These are phyloP conservation scores for Xylaria castorea DNA, from an alignment of 495 filamentous ascomycete genomes.

Conservation along the genomic window DNA sequence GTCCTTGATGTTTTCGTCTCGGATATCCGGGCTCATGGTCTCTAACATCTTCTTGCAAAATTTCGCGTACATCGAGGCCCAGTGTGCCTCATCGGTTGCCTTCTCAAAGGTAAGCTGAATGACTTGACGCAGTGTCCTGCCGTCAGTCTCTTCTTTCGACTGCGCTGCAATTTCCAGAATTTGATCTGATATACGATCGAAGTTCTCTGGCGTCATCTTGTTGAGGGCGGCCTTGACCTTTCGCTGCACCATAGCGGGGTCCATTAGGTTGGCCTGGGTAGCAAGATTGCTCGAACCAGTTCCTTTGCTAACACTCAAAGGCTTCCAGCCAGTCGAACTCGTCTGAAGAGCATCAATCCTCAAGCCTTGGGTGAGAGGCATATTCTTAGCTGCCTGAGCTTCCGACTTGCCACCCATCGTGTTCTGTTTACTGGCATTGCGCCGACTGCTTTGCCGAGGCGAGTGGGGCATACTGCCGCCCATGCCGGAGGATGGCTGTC, in stretches of 20 bases:
- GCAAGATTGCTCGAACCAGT: conserved; percentile 47
- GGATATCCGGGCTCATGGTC: conserved; percentile 93
- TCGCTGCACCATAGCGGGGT: conserved; percentile 93
- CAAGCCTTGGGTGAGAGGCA: conserved; percentile 84
- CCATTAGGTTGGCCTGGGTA: conserved; percentile 64
- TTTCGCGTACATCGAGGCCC: conserved; percentile 98
- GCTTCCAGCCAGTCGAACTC: conserved; percentile 84
- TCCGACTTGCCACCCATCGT: conserved; percentile 63
- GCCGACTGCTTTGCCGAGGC: conserved; percentile 59
- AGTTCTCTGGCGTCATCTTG: conserved; percentile 99
- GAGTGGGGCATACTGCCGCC: conserved; percentile 53
- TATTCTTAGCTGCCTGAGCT: conserved; percentile 72
- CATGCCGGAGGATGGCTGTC: conserved; percentile 58
- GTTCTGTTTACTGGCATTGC: conserved; percentile 68
- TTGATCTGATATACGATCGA: conserved; percentile 92
- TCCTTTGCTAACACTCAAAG: conserved; percentile 66
- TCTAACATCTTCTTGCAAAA: conserved; percentile 98
- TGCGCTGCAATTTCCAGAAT: conserved; percentile 92
- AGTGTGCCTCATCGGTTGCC: conserved; percentile 97
- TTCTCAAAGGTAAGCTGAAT: conserved; percentile 99
- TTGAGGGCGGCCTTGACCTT: conserved; percentile 98
- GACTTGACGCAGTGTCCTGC: conserved; percentile 92
- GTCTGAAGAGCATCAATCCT: conserved; percentile 80
- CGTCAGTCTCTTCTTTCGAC: conserved; percentile 94
- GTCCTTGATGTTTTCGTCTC: conserved; percentile 91